phyloP scores from a whole-genome alignment of 2,329 filamentous ascomycete genomes.

The Mollisiaceae sp. region DNA sequence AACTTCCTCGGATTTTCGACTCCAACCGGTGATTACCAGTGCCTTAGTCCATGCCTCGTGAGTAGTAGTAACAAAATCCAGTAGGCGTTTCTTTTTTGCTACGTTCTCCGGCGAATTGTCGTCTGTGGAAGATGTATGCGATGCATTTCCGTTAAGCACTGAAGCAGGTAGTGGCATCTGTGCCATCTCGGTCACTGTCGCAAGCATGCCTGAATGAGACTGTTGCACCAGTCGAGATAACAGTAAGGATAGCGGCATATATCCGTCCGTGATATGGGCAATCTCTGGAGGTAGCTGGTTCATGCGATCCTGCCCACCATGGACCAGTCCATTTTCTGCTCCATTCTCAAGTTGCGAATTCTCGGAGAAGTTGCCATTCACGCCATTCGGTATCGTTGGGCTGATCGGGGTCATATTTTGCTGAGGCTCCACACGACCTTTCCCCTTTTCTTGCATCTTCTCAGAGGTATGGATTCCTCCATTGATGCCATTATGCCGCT shows the following conservation, averaged over 20 bases:
- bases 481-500: conserved; percentile 51
- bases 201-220: conserved; percentile 78
- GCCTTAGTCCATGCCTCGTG: conserved; percentile 93
- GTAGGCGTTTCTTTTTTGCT: conserved; percentile 74
- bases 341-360: conserved; percentile 30
- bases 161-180: conserved; percentile 65
- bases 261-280: conserved; percentile 75
- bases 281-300: conserved; percentile 67
- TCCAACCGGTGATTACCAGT: conserved; percentile 90
- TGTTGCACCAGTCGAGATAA: conserved; percentile 81
- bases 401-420: conserved; percentile 39
- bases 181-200: conserved; percentile 72
- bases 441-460: conserved; percentile 45
- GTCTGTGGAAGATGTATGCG: conserved; percentile 49
- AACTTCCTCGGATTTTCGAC: conserved; percentile 76
- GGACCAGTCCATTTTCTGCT: conserved; percentile 29
- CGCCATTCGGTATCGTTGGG: conserved; percentile 37
- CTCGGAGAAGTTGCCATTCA: conserved; percentile 35
- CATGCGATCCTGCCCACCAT: conserved; percentile 49
- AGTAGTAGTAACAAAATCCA: conserved; percentile 79
- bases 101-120: conserved; percentile 70
- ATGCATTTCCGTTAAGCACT: conserved; percentile 57
- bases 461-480: conserved; percentile 44
- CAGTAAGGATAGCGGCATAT: conserved; percentile 76
- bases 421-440: conserved; percentile 36